phyloP scores from a whole-genome alignment of 2,329 filamentous ascomycete species.

The Onygena corvina region DNA sequence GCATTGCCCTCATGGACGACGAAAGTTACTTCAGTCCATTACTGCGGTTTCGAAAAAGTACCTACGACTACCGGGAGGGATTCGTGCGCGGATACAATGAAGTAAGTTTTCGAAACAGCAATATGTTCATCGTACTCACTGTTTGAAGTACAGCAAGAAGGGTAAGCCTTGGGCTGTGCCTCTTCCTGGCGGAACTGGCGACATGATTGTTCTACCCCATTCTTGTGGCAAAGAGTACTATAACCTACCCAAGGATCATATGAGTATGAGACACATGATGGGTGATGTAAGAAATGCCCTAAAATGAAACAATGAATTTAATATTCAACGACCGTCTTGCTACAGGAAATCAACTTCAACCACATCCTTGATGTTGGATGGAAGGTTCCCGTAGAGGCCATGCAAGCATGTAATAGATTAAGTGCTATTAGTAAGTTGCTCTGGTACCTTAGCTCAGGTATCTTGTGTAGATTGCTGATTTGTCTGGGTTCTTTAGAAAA shows the following conservation, averaged over 20 bases:
- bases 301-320: neutral
- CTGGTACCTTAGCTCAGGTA: no score
- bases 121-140: neutral
- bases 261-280: conserved; percentile 4
- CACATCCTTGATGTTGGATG: neutral
- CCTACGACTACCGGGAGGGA: neutral
- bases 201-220: neutral
- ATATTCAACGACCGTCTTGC: neutral
- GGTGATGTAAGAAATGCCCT: neutral
- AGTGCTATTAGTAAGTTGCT: neutral
- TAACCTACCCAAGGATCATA: neutral
- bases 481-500: neutral
- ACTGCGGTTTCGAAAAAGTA: neutral
- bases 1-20: neutral
- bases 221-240: neutral
- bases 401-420: neutral
- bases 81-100: neutral
- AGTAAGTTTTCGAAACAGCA: neutral
- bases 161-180: neutral
- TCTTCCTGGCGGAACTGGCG: neutral
- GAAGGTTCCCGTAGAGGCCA: conserved; percentile 1
- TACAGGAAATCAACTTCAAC: conserved; percentile 1
- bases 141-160: conserved; percentile 2
- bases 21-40: conserved; percentile 1
- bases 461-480: no score